Conservation (phyloP, 2,329 filamentous ascomycete species). For the Cadophora luteo-olivacea region DNA sequence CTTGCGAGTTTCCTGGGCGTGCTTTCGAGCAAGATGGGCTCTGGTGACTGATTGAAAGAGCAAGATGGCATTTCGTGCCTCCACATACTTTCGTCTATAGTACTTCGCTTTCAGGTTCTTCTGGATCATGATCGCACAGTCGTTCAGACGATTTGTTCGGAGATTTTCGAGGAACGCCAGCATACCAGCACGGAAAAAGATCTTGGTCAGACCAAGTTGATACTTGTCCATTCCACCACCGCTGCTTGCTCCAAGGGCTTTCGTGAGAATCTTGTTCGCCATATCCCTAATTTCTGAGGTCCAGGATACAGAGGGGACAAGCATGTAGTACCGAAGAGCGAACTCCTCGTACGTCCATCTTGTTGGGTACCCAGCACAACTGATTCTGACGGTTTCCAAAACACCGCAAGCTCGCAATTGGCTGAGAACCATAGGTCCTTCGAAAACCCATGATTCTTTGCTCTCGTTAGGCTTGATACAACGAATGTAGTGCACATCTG, state of each 20-base stretch:
- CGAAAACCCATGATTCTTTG: conserved; percentile 97
- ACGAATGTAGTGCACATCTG: conserved; percentile 97
- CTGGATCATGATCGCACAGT: conserved; percentile 96
- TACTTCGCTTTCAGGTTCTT: conserved; percentile 97
- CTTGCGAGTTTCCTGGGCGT: conserved; percentile 80
- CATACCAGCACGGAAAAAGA: conserved; percentile 99
- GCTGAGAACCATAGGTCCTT: conserved; percentile 97
- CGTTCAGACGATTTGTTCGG: conserved; percentile 86
- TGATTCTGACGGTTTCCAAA: conserved; percentile 96
- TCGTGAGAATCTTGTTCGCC: conserved; percentile 89
- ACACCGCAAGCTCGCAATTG: conserved; percentile 98
- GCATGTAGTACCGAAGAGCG: conserved; percentile 96
- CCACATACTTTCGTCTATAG: conserved; percentile 89
- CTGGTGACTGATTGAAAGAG: conserved; percentile 79
- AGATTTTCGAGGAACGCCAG: conserved; percentile 96
- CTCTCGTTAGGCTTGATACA: conserved; percentile 99
- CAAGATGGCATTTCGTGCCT: conserved; percentile 82
- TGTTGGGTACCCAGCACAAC: conserved; percentile 95
- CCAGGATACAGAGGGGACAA: conserved; percentile 89
- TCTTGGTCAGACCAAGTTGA: conserved; percentile 96
- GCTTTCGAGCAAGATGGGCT: conserved; percentile 78
- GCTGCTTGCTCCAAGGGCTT: conserved; percentile 81
- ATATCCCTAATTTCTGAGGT: conserved; percentile 92
- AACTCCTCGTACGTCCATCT: conserved; percentile 99
- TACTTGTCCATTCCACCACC: conserved; percentile 88